Base-by-base conservation (phyloP, 805 yeast genomes). In the Saturnispora saitoi region DNA sequence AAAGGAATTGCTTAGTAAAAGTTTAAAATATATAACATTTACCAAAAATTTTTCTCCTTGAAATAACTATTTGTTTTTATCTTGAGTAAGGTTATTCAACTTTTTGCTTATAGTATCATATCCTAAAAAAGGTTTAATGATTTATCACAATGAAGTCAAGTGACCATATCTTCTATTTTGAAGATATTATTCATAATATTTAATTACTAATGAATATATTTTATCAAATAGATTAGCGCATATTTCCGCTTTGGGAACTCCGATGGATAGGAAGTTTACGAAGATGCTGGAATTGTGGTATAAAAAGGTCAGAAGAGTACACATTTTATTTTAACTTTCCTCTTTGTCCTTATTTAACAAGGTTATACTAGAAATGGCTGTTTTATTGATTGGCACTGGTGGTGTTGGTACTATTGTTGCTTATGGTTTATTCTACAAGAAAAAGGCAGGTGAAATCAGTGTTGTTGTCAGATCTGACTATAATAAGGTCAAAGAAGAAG, bases 371-470 rank as follows among this genome's bases (percentile, higher is more conserved):
- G 3, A 15, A 45, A 32, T 43, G 46, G 30, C 39, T 11, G 48
- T 56, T 6, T 39, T 56, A n/a, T 66, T 84, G 8, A 73, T 86
- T 30, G 95, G 95, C 6, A 75, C 87, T 2, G 95, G 95, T 12
- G 95, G 95, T 22, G 90, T 87, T 5, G 95, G 95, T 29, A 72
- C 86, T 2, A 76, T 86, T 30, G 80, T 81, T 4, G 87, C 93
- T 0, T 71, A 77, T 43, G 78, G 85, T 0, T 68, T 87, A 28
- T 68, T 67, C 51, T 65, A 66, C 47, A 68, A 69, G 42, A 75
- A 70, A 0, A 65, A 70, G 40, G 69, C 77, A 12, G 68, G 76
- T n/a, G 63, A 68, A 8, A 74, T 83, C 10, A 76, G 86, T 2
- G 67, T 78, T 11, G 83, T 82, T 3, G 74, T 81, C 4, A 72